Base-by-base conservation (phyloP, 148 eudicot genomes). In the Cornus suecica region DNA sequence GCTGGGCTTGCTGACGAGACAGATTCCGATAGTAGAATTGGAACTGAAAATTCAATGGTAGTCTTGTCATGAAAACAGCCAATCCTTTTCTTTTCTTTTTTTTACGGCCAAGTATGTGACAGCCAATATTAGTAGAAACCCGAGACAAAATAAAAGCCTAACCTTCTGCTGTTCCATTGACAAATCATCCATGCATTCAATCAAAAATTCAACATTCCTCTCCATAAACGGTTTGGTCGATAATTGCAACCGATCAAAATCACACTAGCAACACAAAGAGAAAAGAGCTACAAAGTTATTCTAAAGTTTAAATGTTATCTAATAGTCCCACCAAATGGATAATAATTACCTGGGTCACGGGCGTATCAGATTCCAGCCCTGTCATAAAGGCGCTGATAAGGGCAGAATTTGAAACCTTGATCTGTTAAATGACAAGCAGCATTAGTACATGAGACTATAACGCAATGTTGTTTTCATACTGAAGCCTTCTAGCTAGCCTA, bases 381-480 rank as follows among this genome's bases (percentile, higher is more conserved):
- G 97, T 95, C 99, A 95, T 95, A 45, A 90, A 90, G 66, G 99
- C 97, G 80, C 97, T 95, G 78, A 93, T 85, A 58, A 95, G 97
- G 69, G 97, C 94, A 62, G 97, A 95, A 80, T 95, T 95, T 22
- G 99, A 92, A 74, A 95, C 99, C 82, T 95, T 91, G 32, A 92
- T 95, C 99, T 92, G 88, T 79, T 69, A 71, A 68, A 58, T 2
- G 76, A 71, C 58, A 42, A 10, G 30, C 30, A 66, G 52, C 10
- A 18, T 52, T 52, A 52, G 22, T 14, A 20, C 20, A 20, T 52
- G 22, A 52, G 22, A 52, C 22, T 22, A 20, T 0, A 58, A 18
- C 22, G 2, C 24, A 24, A 58, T n/a, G 25, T 58, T 20, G 24
- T n/a, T 22, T 58, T n/a, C 62, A 58, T 48, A 4, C 22, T 18